phyloP scores from a whole-genome alignment of 2,329 filamentous ascomycete species.

The Dactylonectria macrodidyma region DNA sequence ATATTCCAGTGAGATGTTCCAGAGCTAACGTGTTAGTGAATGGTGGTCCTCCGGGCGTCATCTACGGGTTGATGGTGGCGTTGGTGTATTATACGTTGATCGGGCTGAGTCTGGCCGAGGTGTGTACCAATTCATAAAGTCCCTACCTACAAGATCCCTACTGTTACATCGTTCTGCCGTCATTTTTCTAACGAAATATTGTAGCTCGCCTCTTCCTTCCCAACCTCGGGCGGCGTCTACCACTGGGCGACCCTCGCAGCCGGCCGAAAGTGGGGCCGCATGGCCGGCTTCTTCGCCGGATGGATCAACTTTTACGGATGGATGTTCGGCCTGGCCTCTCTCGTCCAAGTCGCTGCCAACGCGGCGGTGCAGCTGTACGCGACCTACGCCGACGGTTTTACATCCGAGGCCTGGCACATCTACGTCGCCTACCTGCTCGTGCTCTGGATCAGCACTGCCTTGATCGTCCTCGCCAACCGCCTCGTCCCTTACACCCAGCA shows the following conservation, averaged over 20 bases:
- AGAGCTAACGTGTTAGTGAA: slow-evolving; percentile 35
- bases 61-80: slow-evolving; percentile 43
- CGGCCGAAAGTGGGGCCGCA: slow-evolving; percentile 42
- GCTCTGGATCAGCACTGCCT: slow-evolving; percentile 38
- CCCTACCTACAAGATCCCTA: too few relatives aligned
- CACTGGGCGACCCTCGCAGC: slow-evolving; percentile 47
- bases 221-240: slow-evolving; percentile 44
- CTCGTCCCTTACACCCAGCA: slow-evolving; percentile 45
- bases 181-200: neutral
- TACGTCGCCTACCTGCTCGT: slow-evolving; percentile 44
- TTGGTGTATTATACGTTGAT: slow-evolving; percentile 46
- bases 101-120: slow-evolving; percentile 43
- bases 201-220: slow-evolving; percentile 45
- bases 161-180: too few relatives aligned
- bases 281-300: slow-evolving; percentile 43
- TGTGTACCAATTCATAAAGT: neutral
- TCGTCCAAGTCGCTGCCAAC: slow-evolving; percentile 45
- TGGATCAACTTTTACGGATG: slow-evolving; percentile 50
- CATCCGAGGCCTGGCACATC: slow-evolving; percentile 41
- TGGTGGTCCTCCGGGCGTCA: slow-evolving; percentile 42
- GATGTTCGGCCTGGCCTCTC: slow-evolving; percentile 47
- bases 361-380: slow-evolving; percentile 44
- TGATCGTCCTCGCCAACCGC: slow-evolving; percentile 44
- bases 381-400: slow-evolving; percentile 33
- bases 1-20: too few relatives aligned